A percentile compares a stretch with the other conserved stretches of the same genome.
These are phyloP conservation scores for Sphaerosporella brunnea DNA, from an alignment of 495 filamentous ascomycete species.

Conservation along the genomic window DNA sequence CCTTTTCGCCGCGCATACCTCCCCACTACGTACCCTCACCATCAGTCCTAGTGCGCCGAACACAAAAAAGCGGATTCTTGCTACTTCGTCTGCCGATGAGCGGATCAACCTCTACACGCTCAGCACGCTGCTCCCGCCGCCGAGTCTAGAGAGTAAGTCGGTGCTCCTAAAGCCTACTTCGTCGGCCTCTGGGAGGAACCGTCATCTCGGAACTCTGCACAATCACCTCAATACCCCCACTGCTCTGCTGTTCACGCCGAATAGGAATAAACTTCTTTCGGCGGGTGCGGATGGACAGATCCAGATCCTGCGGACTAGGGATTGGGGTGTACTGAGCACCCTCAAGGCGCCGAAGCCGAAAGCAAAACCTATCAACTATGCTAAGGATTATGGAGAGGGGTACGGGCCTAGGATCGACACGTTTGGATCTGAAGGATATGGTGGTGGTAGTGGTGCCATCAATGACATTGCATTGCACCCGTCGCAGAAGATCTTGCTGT, in stretches of 20 bases:
- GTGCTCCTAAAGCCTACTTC: conserved; percentile 47
- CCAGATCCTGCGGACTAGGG: conserved; percentile 64
- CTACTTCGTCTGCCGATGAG: conserved; percentile 80
- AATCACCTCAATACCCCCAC: conserved; percentile 73
- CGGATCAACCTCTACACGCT: conserved; percentile 87
- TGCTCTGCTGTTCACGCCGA: conserved; percentile 55
- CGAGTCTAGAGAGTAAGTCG: conserved; percentile 17
- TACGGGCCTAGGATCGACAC: conserved; percentile 82
- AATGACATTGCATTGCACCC: conserved; percentile 94
- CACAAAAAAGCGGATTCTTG: conserved; percentile 56
- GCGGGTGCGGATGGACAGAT: conserved; percentile 76
- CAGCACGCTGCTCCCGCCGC: conserved; percentile 48
- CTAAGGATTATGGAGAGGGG: conserved; percentile 50
- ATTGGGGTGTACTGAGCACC: conserved; percentile 76
- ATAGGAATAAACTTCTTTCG: conserved; percentile 67
- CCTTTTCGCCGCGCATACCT: conserved; percentile 82
- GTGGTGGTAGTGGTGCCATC: conserved; percentile 68
- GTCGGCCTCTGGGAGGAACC: conserved; percentile 58
- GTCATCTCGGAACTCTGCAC: conserved; percentile 67
- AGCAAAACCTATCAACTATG: conserved; percentile 37
- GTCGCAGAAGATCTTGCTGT: conserved; percentile 88
- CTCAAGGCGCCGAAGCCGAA: conserved; percentile 84
- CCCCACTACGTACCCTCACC: conserved; percentile 76
- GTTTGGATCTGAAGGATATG: conserved; percentile 37
- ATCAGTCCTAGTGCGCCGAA: conserved; percentile 48